These are phyloP conservation scores for Meyerozyma elateridarum DNA, from an alignment of 1,139 yeast species.

Conservation along the genomic window DNA sequence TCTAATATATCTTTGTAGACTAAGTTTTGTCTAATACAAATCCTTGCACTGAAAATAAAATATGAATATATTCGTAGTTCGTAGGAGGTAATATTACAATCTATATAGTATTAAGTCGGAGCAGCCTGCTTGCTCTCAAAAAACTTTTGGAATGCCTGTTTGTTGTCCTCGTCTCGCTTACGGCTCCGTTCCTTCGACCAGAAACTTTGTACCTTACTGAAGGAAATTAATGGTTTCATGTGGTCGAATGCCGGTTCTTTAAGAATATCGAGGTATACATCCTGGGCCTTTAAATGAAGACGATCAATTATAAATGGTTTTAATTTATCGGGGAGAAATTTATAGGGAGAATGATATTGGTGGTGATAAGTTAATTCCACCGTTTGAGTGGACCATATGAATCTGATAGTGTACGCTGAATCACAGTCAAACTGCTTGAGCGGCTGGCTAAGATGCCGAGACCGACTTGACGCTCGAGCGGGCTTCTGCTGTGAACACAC, in stretches of 20 bases:
- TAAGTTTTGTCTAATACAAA: too few relatives aligned
- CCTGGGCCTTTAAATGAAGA: slow-evolving; percentile 16
- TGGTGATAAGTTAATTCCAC: slow-evolving; percentile 15
- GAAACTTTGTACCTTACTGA: slow-evolving; percentile 18
- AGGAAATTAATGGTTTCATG: slow-evolving; percentile 13
- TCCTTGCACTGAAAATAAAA: too few relatives aligned
- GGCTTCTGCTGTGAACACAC: slow-evolving; percentile 16
- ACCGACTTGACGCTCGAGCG: slow-evolving; percentile 6
- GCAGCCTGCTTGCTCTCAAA: too few relatives aligned
- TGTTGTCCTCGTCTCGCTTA: slow-evolving; percentile 14
- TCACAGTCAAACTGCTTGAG: slow-evolving; percentile 17
- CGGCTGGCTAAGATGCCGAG: slow-evolving; percentile 16
- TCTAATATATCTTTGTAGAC: too few relatives aligned
- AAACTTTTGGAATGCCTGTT: slow-evolving; percentile 16
- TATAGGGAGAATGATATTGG: slow-evolving; percentile 15
- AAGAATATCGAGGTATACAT: slow-evolving; percentile 15
- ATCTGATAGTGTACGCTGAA: slow-evolving; percentile 15
- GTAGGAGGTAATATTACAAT: too few relatives aligned
- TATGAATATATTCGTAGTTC: too few relatives aligned
- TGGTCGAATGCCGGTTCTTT: slow-evolving; percentile 11
- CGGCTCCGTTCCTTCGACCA: slow-evolving; percentile 18
- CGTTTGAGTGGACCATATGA: slow-evolving; percentile 14
- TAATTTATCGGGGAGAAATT: slow-evolving; percentile 16
- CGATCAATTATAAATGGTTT: slow-evolving; percentile 16
- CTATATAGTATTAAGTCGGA: too few relatives aligned